Base-by-base conservation (phyloP, 306 rosid genomes). In the Dryas octopetala region DNA sequence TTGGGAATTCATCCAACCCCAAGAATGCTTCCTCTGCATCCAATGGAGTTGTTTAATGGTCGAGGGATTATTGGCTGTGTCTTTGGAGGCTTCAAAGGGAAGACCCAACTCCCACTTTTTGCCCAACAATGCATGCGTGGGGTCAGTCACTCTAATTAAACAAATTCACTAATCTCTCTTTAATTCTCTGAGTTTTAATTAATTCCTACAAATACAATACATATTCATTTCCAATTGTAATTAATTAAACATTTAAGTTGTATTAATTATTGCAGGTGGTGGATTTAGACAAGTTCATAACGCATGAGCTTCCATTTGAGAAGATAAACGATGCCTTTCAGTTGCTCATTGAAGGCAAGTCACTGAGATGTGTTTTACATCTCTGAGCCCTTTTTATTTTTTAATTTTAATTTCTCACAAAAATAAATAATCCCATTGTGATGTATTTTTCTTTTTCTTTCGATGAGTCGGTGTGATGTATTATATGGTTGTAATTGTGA, bases 11-110 rank as follows among this genome's bases (percentile, higher is more conserved):
- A 88, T 68, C 0, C 85, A 62, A 59, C 85, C 48, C 96, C 98
- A 55, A 79, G 40, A 16, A 61, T 83, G 86, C 88, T 93, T 44
- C 94, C 94, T 4, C 71, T 93, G 17, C 98, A 93, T 53, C 94
- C 98, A 48, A 93, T 93, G 98, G 96, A 93, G 76, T 73, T 92
- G 68, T 89, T 93, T n/a, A 3, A 2, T 19, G 98, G 98, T 28
- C 86, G 98, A 47, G 63, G 61, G 17, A 79, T 92, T 1, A 65
- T 71, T 7, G 94, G 80, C 52, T 89, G 91, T 0, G 32, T 89
- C 9, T 93, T 93, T 71, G 98, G 98, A 80, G 94, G 94, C 66
- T 90, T 93, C 85, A 93, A 93, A 79, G 94, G 94, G 64, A 90
- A 76, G 68, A 76, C 89, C 45, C 96, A 93, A 19, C 82, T 93